phyloP scores from a whole-genome alignment of 805 yeast genomes.

The Saturnispora sanitii region DNA sequence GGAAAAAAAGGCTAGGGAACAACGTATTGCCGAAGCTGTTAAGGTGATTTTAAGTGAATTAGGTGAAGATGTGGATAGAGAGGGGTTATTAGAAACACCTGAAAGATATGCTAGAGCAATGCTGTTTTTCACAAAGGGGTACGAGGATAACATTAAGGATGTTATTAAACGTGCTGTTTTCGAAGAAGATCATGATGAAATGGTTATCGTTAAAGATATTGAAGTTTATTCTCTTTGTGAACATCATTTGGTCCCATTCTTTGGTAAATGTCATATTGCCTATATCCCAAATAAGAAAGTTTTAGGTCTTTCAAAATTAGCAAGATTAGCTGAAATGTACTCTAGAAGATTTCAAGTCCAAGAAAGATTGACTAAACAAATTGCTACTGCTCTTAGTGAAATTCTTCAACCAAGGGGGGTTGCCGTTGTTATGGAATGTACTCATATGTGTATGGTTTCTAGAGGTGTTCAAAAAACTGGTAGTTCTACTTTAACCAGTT shows the following conservation, averaged over 20 bases:
- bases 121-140: constrained; percentile 92
- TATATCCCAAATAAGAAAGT: constrained; percentile 93
- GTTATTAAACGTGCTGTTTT: constrained; percentile 92
- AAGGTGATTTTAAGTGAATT: constrained; percentile 65
- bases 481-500: constrained; percentile 84
- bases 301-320: constrained; percentile 84
- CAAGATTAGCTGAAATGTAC: constrained; percentile 95
- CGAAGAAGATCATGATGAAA: constrained; percentile 97
- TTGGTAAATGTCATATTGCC: constrained; percentile 96
- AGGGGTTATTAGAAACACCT: constrained; percentile 90
- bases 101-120: constrained; percentile 94
- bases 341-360: constrained; percentile 95
- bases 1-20: constrained; percentile 56
- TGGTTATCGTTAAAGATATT: constrained; percentile 95
- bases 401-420: constrained; percentile 92
- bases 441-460: constrained; percentile 99
- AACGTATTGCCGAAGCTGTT: constrained; percentile 79
- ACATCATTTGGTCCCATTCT: constrained; percentile 95
- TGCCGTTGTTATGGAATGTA: constrained; percentile 95
- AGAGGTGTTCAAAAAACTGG: constrained; percentile 96
- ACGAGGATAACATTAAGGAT: constrained; percentile 86
- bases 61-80: constrained; percentile 85
- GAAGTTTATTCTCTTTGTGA: constrained; percentile 90
- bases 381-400: constrained; percentile 90
- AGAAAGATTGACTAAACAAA: constrained; percentile 92